phyloP scores from a whole-genome alignment of 1,284 basidiomycete genomes.

The Ceratobasidium sp. region DNA sequence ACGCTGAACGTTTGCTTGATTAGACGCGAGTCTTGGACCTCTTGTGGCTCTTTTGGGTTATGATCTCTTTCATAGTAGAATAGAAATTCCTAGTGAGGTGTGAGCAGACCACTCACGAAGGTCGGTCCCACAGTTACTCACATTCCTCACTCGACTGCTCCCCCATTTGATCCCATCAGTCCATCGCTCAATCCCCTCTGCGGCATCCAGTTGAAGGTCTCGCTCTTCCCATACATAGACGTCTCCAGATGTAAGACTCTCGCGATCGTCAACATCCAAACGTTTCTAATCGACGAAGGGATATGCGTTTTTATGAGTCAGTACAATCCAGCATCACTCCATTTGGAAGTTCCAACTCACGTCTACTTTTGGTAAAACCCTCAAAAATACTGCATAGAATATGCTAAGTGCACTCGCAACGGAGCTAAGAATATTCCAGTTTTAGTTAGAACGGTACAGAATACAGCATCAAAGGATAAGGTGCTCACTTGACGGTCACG shows the following conservation, averaged over 20 bases:
- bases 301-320: background rate
- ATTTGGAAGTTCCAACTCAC: background rate
- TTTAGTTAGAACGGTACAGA: background rate
- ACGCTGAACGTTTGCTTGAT: constrained; percentile 35
- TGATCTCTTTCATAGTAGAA: constrained; percentile 34
- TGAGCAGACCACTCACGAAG: background rate
- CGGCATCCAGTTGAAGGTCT: constrained; percentile 9
- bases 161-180: constrained; percentile 36
- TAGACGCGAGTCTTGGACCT: constrained; percentile 9
- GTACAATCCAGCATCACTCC: background rate
- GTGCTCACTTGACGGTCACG: constrained; percentile 23
- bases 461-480: background rate
- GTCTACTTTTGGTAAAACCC: constrained; percentile 15
- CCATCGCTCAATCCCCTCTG: constrained; percentile 33
- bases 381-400: constrained; percentile 26
- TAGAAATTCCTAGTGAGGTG: constrained; percentile 15
- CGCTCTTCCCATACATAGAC: constrained; percentile 33
- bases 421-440: background rate
- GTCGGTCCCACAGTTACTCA: background rate
- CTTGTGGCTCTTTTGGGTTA: constrained; percentile 25
- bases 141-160: constrained; percentile 34
- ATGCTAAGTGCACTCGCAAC: constrained; percentile 20
- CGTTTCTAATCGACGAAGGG: background rate
- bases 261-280: constrained; percentile 21
- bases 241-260: constrained; percentile 16